Evolutionary conservation across 176 grass and related monocot genomes (phyloP), one percentile per base, ranked within the genome.

Genomic region (Zoysia pacifica): DNA sequence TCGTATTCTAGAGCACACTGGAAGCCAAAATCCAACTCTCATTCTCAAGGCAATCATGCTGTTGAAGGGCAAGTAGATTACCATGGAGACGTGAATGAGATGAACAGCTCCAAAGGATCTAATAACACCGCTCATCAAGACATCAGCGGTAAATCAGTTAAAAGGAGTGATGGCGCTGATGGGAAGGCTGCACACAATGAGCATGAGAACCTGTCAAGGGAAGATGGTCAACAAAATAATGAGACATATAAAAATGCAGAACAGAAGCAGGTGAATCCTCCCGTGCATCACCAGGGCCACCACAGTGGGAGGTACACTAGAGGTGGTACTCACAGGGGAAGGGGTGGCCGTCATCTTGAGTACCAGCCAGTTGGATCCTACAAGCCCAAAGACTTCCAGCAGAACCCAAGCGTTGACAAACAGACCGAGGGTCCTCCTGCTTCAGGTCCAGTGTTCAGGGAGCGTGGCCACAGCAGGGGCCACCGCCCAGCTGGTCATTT

Each of bases 11-110:
- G 59, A 80, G 14, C 81, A 53, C 91, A 87, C 43, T 99, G 96
- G 96, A 99, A 93, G 76, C 96, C 90, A 15, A 99, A 99, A 87
- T 81, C 90, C 67, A 87, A 75, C 15, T 44, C 72, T 49, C 50
- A 79, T 78, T 48, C 80, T 56, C 85, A 79, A 51, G 81, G 86
- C 52, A 90, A 65, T 74, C 84, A 45, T 81, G 80, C 37, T 81
- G 52, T 45, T 74, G 84, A 90, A 69, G 85, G 82, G 65, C 61
- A 67, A 67, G 51, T 82, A 19, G 79, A 86, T 49, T 62, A 28
- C 16, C 55, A 35, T 51, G 79, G 9, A 62, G 44, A 16, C 46
- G 20, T 14, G 35, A 2, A 48, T 81, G 79, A 72, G 48, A 20
- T 52, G 19, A 71, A 15, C 68, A 40, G 3, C 35, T 62, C 55